These are phyloP conservation scores for Hypholoma sublateritium DNA, from an alignment of 768 basidiomycete species.

Conservation along the genomic window DNA sequence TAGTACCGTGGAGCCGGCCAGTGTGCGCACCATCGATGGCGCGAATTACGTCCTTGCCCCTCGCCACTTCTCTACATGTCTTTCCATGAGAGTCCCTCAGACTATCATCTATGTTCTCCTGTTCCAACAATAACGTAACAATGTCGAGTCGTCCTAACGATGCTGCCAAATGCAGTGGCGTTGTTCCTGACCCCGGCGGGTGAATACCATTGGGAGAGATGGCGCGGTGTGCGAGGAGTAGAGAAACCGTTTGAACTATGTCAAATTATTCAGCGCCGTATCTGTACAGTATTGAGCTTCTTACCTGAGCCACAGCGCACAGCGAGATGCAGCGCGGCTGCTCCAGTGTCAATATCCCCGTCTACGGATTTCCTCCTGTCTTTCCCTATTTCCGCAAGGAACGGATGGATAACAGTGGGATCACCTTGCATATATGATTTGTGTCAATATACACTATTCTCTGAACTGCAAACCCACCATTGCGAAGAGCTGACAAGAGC, in stretches of 20 bases:
- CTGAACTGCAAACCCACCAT: constrained; percentile 37
- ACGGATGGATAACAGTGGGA: constrained; percentile 76
- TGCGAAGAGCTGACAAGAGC: constrained; percentile 60
- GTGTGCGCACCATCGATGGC: constrained; percentile 62
- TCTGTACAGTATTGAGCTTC: constrained; percentile 18
- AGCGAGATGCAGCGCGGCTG: constrained; percentile 78
- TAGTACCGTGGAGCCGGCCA: not conserved
- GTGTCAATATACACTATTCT: not conserved
- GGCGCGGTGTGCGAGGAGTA: constrained; percentile 69
- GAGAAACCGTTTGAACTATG: constrained; percentile 62
- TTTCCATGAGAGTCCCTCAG: constrained; percentile 64
- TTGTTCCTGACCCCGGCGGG: constrained; percentile 72
- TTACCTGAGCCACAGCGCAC: constrained; percentile 77
- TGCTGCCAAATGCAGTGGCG: constrained; percentile 67
- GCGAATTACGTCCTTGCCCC: constrained; percentile 61
- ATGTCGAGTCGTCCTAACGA: constrained; percentile 72
- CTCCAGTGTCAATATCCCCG: constrained; percentile 59
- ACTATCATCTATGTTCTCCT: constrained; percentile 80
- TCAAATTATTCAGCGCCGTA: not conserved
- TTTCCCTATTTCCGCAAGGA: constrained; percentile 73
- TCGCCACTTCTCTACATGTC: constrained; percentile 72
- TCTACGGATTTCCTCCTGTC: constrained; percentile 54
- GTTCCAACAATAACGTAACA: constrained; percentile 74
- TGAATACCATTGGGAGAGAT: constrained; percentile 80
- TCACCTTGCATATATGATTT: constrained; percentile 48